phyloP scores from a whole-genome alignment of 176 grass and related monocot genomes.

The Oryza longistaminata region DNA sequence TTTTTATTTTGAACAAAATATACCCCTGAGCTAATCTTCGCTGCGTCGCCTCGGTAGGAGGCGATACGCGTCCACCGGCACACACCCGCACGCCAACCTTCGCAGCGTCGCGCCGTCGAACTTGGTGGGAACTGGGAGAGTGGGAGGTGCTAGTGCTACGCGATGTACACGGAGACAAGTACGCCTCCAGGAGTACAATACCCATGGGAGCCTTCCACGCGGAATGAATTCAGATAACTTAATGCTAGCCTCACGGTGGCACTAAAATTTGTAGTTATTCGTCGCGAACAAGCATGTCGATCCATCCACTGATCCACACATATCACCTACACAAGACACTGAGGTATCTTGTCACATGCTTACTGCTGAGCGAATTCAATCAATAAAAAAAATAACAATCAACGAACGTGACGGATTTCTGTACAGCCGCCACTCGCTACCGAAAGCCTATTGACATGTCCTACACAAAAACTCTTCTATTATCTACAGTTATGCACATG shows the following conservation, averaged over 20 bases:
- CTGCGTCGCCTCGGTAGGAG: too few relatives aligned
- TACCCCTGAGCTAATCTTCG: too few relatives aligned
- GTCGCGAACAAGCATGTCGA: not conserved
- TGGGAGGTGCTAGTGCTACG: too few relatives aligned
- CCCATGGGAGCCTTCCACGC: too few relatives aligned
- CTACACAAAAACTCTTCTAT: not conserved
- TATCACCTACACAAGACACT: not conserved
- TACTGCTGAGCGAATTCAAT: constrained; percentile 13
- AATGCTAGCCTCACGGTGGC: not conserved
- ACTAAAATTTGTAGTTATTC: not conserved
- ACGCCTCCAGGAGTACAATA: too few relatives aligned
- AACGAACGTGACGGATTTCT: not conserved
- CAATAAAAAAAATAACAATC: not conserved
- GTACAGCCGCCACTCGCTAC: not conserved
- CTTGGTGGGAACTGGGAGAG: too few relatives aligned
- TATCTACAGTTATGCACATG: not conserved
- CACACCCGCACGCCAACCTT: too few relatives aligned
- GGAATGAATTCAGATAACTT: not conserved
- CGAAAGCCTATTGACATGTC: constrained; percentile 12
- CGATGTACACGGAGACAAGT: too few relatives aligned
- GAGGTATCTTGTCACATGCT: not conserved
- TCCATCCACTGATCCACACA: too few relatives aligned
- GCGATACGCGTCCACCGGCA: too few relatives aligned
- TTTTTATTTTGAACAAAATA: too few relatives aligned
- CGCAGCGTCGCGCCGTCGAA: too few relatives aligned